These are phyloP conservation scores for Trichophyton rubrum DNA, from an alignment of 2,329 filamentous ascomycete genomes.

Conservation along the genomic window DNA sequence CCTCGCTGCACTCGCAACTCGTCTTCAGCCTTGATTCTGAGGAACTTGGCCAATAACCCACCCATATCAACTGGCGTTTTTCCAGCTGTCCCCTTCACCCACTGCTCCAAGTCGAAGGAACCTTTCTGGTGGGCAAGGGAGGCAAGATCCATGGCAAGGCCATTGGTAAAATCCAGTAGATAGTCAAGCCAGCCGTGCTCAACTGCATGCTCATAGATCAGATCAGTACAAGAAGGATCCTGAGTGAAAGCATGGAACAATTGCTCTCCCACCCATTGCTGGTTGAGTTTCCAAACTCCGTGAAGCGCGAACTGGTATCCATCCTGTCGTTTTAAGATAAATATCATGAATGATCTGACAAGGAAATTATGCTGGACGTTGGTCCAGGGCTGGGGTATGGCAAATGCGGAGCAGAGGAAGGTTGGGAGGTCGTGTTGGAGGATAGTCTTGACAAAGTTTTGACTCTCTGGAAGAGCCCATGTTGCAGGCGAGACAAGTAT, in stretches of 20 bases:
- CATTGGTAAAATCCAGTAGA: constrained; percentile 63
- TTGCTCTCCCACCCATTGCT: constrained; percentile 68
- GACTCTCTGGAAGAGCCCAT: constrained; percentile 43
- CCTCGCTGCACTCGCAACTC: constrained; percentile 62
- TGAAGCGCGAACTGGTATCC: constrained; percentile 82
- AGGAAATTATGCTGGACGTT: constrained; percentile 38
- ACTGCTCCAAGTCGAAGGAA: constrained; percentile 66
- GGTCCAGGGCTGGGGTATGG: constrained; percentile 39
- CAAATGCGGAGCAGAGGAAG: constrained; percentile 39
- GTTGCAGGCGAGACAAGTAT: constrained; percentile 47
- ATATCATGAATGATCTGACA: constrained; percentile 56
- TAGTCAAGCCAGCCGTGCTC: constrained; percentile 76
- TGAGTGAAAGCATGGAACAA: constrained; percentile 65
- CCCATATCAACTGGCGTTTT: constrained; percentile 57
- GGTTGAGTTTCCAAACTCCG: constrained; percentile 83
- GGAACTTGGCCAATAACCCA: constrained; percentile 61
- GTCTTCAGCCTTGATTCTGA: constrained; percentile 71
- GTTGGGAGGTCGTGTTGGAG: constrained; percentile 42
- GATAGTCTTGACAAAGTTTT: constrained; percentile 47
- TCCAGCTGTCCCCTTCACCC: constrained; percentile 58
- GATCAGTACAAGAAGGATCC: constrained; percentile 53
- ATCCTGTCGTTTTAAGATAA: constrained; percentile 63
- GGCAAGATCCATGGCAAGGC: constrained; percentile 76
- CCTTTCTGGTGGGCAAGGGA: constrained; percentile 72
- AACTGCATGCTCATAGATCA: constrained; percentile 66